A percentile compares a stretch with the other conserved stretches of the same genome.
Conservation (phyloP, 2,329 filamentous ascomycete species). For the Ramichloridium luteum region DNA sequence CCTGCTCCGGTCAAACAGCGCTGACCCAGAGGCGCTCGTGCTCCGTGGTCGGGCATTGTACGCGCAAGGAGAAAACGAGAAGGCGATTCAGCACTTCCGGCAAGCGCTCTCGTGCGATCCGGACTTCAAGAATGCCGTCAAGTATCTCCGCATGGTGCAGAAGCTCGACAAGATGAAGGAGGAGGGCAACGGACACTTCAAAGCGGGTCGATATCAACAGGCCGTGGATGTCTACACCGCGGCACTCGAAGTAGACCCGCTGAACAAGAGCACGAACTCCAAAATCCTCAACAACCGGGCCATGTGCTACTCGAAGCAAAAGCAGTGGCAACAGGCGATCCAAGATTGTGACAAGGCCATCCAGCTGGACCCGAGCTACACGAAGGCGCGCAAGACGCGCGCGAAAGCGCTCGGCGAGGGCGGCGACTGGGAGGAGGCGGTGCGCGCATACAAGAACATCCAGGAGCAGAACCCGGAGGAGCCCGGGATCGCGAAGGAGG, state of each 20-base stretch:
- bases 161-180: slow-evolving; percentile 89
- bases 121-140: slow-evolving; percentile 78
- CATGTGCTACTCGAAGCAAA: slow-evolving; percentile 69
- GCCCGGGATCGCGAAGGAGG: slow-evolving; percentile 66
- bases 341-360: slow-evolving; percentile 77
- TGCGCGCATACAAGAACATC: slow-evolving; percentile 78
- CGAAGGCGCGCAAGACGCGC: slow-evolving; percentile 85
- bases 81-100: slow-evolving; percentile 83
- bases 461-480: slow-evolving; percentile 75
- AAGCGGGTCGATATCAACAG: slow-evolving; percentile 63
- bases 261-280: slow-evolving; percentile 84
- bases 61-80: slow-evolving; percentile 84
- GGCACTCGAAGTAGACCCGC: slow-evolving; percentile 72
- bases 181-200: slow-evolving; percentile 84
- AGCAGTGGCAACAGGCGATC: slow-evolving; percentile 71
- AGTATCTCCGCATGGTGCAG: slow-evolving; percentile 78
- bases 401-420: slow-evolving; percentile 78
- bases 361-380: slow-evolving; percentile 68
- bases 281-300: slow-evolving; percentile 93
- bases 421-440: slow-evolving; percentile 83
- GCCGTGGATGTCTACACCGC: slow-evolving; percentile 76
- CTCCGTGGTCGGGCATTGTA: slow-evolving; percentile 81
- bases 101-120: slow-evolving; percentile 84
- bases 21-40: slow-evolving; percentile 87
- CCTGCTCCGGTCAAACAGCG: slow-evolving; percentile 70